These are phyloP conservation scores for Stipa capillata DNA, from an alignment of 176 grass and related monocot species.

Conservation along the genomic window DNA sequence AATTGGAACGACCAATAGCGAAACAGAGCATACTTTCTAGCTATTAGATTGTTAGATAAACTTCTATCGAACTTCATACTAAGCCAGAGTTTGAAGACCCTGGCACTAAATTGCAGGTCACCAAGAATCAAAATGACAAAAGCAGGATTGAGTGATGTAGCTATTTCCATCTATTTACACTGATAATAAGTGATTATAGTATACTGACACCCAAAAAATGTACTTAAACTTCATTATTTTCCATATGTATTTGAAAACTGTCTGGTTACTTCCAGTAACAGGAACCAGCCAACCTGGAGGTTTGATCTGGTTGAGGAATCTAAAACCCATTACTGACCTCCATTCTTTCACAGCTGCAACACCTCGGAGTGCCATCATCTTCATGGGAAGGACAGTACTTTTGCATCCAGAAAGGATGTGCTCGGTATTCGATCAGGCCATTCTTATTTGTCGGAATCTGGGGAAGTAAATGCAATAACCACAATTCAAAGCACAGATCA, in stretches of 20 bases:
- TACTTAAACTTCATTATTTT: neutral
- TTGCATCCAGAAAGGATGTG: too few relatives aligned
- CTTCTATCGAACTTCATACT: neutral
- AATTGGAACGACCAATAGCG: neutral
- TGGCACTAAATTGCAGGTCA: neutral
- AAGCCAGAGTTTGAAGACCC: neutral
- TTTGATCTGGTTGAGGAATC: neutral
- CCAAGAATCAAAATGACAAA: neutral
- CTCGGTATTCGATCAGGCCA: too few relatives aligned
- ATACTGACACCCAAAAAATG: neutral
- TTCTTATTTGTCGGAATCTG: slow-evolving; percentile 69
- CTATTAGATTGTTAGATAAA: neutral
- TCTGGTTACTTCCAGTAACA: neutral
- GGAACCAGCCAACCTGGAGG: neutral
- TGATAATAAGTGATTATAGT: neutral
- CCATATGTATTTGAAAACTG: neutral
- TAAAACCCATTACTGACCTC: slow-evolving; percentile 41
- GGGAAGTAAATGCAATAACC: neutral
- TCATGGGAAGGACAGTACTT: too few relatives aligned
- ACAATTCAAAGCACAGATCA: neutral
- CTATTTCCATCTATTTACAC: neutral
- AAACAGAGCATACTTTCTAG: neutral
- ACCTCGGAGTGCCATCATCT: slow-evolving; percentile 67
- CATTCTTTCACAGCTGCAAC: slow-evolving; percentile 89
- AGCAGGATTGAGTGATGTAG: neutral